Evolutionary conservation across 306 rosid genomes (phyloP).

Genomic region (Vachellia pachyceras): DNA sequence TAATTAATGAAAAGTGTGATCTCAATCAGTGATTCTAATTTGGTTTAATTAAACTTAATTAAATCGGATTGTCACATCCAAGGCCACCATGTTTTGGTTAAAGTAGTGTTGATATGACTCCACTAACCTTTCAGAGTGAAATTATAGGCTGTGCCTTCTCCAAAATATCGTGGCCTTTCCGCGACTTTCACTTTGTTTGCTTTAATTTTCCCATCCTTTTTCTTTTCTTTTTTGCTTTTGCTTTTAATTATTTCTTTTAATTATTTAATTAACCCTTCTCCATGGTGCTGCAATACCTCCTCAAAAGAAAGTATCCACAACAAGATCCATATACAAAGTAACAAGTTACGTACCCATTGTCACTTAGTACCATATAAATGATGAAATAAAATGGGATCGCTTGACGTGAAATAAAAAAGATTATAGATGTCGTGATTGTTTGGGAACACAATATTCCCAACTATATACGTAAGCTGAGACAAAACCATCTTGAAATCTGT

Average conservation of each 20-base stretch:
- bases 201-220: not conserved
- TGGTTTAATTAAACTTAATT: slow-evolving; percentile 5
- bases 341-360: not conserved
- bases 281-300: not conserved
- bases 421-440: no score
- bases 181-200: not conserved
- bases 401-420: not conserved
- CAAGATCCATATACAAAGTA: not conserved
- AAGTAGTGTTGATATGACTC: slow-evolving; percentile 4
- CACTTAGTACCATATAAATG: not conserved
- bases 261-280: not conserved
- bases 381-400: not conserved
- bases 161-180: not conserved
- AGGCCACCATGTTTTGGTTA: not conserved
- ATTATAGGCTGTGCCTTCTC: not conserved
- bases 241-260: not conserved
- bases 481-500: no score
- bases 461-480: no score
- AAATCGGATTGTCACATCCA: not conserved
- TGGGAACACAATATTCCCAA: no score
- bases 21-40: not conserved
- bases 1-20: not conserved
- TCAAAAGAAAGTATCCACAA: not conserved
- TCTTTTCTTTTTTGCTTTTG: not conserved
- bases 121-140: not conserved